These are phyloP conservation scores for Ogataea hybrid DNA, from an alignment of 1,139 yeast genomes.

Conservation along the genomic window DNA sequence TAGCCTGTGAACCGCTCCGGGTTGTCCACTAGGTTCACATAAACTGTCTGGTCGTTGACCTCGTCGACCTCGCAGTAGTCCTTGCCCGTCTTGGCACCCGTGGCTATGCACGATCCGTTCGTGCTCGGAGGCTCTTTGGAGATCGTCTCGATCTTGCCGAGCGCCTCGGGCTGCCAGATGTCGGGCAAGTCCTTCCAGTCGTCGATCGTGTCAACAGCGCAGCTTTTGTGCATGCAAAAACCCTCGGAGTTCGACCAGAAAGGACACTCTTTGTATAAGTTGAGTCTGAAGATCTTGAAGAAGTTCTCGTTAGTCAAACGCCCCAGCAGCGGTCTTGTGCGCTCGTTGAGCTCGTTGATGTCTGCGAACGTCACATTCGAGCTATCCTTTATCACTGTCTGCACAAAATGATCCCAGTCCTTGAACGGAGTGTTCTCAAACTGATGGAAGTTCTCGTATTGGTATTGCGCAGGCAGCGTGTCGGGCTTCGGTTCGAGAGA, in stretches of 20 bases:
- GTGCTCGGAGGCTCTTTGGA: too few relatives aligned
- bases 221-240: conserved; percentile 87
- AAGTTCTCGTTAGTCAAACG: conserved; percentile 65
- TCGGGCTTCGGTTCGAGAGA: conserved; percentile 29
- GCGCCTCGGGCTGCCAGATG: conserved; percentile 66
- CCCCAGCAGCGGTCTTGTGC: conserved; percentile 52
- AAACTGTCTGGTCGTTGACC: too few relatives aligned
- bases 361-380: conserved; percentile 50
- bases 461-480: conserved; percentile 22
- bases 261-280: conserved; percentile 83
- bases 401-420: conserved; percentile 23
- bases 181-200: conserved; percentile 71
- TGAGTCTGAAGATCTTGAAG: conserved; percentile 84
- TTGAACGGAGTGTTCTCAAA: conserved; percentile 31
- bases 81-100: too few relatives aligned
- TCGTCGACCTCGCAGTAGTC: too few relatives aligned
- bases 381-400: conserved; percentile 27
- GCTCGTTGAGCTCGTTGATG: conserved; percentile 48
- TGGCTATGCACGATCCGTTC: too few relatives aligned
- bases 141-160: conserved; percentile 58
- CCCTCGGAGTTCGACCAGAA: conserved; percentile 80
- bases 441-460: conserved; percentile 28
- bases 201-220: conserved; percentile 77
- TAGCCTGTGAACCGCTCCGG: too few relatives aligned
- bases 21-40: too few relatives aligned